phyloP scores from a whole-genome alignment of 305 asterid genomes.

The Lippia alba region DNA sequence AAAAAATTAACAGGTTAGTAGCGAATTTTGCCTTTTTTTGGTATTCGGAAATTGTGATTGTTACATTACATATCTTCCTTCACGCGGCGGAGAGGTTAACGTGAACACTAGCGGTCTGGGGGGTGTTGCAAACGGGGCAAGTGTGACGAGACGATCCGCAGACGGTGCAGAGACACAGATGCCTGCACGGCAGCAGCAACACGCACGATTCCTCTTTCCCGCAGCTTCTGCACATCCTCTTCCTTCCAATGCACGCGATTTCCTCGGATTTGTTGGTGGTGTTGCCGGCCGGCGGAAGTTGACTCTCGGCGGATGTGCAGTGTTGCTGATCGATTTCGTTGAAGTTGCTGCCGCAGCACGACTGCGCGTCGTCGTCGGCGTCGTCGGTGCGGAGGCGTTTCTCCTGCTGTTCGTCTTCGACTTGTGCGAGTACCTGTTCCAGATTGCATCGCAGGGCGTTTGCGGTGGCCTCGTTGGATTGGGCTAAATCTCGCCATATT shows the following conservation, averaged over 20 bases:
- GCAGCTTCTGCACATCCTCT: conserved; percentile 66
- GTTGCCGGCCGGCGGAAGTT: not conserved
- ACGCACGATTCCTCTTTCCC: conserved; percentile 75
- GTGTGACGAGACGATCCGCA: conserved; percentile 67
- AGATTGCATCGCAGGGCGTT: conserved; percentile 69
- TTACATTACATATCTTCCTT: not conserved
- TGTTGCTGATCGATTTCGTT: conserved; percentile 28
- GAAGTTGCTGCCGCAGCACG: conserved; percentile 76
- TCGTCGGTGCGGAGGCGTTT: conserved; percentile 16
- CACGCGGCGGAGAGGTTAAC: conserved; percentile 51
- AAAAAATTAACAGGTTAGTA: too few relatives aligned
- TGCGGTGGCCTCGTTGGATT: conserved; percentile 76
- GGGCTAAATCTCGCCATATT: conserved; percentile 82
- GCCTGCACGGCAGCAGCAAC: conserved; percentile 85
- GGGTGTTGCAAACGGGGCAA: conserved; percentile 76
- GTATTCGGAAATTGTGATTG: not conserved
- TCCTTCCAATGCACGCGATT: not conserved
- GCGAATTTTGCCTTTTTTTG: not conserved
- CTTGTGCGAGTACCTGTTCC: conserved; percentile 68
- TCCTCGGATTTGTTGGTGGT: not conserved
- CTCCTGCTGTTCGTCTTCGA: conserved; percentile 44
- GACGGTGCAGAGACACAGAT: conserved; percentile 70
- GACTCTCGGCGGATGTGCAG: conserved; percentile 5
- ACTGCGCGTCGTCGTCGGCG: conserved; percentile 55
- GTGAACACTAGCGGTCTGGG: conserved; percentile 68